phyloP scores from a whole-genome alignment of 768 basidiomycete genomes.

The Podaxis sp. region DNA sequence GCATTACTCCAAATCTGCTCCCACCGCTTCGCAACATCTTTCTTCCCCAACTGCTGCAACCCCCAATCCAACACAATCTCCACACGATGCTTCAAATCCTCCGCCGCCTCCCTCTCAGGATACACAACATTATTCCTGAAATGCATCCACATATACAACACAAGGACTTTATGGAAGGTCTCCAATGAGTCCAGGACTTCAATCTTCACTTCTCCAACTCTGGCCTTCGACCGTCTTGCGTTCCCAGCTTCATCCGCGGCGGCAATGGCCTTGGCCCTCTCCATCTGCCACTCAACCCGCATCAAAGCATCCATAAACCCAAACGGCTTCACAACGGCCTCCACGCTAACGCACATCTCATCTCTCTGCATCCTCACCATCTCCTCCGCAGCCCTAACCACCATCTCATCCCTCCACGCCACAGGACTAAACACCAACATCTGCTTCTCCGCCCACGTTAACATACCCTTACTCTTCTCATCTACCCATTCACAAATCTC shows the following conservation, averaged over 20 bases:
- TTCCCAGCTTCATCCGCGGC: background rate
- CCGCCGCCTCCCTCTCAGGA: slow-evolving; percentile 21
- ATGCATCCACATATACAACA: slow-evolving; percentile 83
- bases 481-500: slow-evolving; percentile 41
- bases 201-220: slow-evolving; percentile 4
- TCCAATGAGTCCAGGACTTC: slow-evolving; percentile 45
- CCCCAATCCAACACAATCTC: slow-evolving; percentile 13
- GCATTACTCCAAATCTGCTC: background rate
- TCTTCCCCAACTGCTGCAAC: slow-evolving; percentile 1
- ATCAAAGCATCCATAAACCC: slow-evolving; percentile 42
- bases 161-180: slow-evolving; percentile 70
- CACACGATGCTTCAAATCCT: slow-evolving; percentile 9
- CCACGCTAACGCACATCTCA: slow-evolving; percentile 25
- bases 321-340: slow-evolving; percentile 31
- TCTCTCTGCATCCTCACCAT: slow-evolving; percentile 8
- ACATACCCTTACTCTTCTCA: slow-evolving; percentile 7
- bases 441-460: slow-evolving; percentile 45
- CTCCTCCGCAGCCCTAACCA: slow-evolving; percentile 20
- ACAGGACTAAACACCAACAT: slow-evolving; percentile 53
- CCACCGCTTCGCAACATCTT: background rate
- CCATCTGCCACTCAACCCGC: slow-evolving; percentile 36
- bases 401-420: slow-evolving; percentile 45
- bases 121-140: slow-evolving; percentile 72
- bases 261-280: slow-evolving; percentile 9
- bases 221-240: background rate